phyloP scores from a whole-genome alignment of 495 filamentous ascomycete species.

The Friedmanniomyces simplex region DNA sequence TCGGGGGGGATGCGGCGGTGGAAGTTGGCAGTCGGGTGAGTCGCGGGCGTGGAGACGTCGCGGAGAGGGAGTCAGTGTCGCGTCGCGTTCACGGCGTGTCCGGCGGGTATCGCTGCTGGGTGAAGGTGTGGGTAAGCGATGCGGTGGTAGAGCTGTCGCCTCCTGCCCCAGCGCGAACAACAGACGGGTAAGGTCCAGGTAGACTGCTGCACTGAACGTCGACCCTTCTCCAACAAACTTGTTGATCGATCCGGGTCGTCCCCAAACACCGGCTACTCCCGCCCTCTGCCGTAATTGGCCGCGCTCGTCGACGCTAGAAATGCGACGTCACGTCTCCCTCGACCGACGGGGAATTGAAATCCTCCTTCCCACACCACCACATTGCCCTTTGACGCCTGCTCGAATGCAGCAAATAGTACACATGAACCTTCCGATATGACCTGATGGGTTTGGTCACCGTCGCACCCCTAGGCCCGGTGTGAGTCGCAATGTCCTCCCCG shows the following conservation, averaged over 20 bases:
- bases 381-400: too few relatives aligned
- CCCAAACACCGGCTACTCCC: too few relatives aligned
- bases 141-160: not conserved
- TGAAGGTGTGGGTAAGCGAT: constrained; percentile 4
- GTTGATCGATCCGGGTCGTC: too few relatives aligned
- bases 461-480: not conserved
- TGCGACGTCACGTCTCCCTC: too few relatives aligned
- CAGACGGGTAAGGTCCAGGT: not conserved
- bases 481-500: not conserved
- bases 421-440: too few relatives aligned
- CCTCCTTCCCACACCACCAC: too few relatives aligned
- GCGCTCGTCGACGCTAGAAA: too few relatives aligned
- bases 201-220: not conserved
- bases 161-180: not conserved
- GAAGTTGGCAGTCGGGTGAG: not conserved
- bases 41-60: not conserved
- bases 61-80: not conserved
- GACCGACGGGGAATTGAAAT: too few relatives aligned
- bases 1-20: not conserved
- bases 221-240: too few relatives aligned
- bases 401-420: too few relatives aligned
- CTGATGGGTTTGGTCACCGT: not conserved
- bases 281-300: too few relatives aligned
- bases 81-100: not conserved
- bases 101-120: not conserved